Conservation (phyloP, 2,329 filamentous ascomycete genomes). For the Paecilomyces niveus region DNA sequence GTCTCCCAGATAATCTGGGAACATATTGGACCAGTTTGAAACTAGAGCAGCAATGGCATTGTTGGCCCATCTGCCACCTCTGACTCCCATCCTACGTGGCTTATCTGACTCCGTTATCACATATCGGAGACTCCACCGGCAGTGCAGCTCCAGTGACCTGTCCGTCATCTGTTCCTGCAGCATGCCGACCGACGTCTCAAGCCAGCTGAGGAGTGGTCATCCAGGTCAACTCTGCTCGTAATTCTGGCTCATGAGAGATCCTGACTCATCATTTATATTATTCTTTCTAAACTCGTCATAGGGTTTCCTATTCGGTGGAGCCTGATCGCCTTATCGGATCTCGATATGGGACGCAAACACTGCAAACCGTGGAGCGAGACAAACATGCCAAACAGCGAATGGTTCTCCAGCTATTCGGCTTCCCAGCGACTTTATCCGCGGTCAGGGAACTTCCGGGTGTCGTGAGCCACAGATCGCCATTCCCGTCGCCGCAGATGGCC, state of each 20-base stretch:
- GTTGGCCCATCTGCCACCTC: neutral
- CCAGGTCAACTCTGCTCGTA: neutral
- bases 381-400: constrained; percentile 9
- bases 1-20: neutral
- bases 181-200: neutral
- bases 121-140: neutral
- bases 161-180: neutral
- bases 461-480: neutral
- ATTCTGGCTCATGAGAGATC: neutral
- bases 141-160: neutral
- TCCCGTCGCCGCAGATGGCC: neutral
- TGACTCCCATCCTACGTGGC: neutral
- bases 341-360: constrained; percentile 3
- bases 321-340: neutral
- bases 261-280: neutral
- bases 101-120: neutral
- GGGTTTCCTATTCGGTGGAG: neutral
- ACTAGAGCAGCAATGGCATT: neutral
- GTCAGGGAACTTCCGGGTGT: neutral
- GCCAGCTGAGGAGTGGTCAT: neutral
- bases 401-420: neutral
- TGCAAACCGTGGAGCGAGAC: neutral
- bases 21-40: neutral
- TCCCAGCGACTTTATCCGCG: neutral
- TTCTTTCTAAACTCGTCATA: neutral